Percentiles rank a stretch among this genome's conserved stretches.
Evolutionary conservation across 2,329 filamentous ascomycete species (phyloP).

Genomic region (Cryoendolithus antarcticus): DNA sequence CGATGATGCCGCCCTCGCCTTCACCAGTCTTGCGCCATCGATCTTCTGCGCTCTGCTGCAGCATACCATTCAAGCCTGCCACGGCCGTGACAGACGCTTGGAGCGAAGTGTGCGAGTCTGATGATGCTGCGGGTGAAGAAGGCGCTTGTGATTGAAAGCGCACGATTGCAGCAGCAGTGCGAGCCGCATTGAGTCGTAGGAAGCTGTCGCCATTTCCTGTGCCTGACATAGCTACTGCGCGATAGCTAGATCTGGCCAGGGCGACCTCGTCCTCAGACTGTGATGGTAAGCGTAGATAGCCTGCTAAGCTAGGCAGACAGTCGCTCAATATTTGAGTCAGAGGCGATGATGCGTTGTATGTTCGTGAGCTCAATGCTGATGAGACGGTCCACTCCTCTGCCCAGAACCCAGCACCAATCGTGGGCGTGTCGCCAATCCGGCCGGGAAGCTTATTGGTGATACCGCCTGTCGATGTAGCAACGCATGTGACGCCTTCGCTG

Average conservation of each 20-base stretch:
- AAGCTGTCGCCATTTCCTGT: conserved; percentile 79
- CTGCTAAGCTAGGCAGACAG: conserved; percentile 14
- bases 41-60: conserved; percentile 61
- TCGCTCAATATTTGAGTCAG: too few species aligned
- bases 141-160: conserved; percentile 40
- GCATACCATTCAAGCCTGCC: conserved; percentile 57
- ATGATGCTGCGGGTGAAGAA: too few species aligned
- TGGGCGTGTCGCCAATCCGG: conserved; percentile 75
- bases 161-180: conserved; percentile 61
- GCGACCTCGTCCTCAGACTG: neutral
- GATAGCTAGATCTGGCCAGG: neutral
- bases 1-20: conserved; percentile 77
- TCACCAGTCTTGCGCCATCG: conserved; percentile 65
- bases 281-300: conserved; percentile 9
- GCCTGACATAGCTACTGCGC: conserved; percentile 22
- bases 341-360: too few species aligned
- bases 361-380: too few species aligned
- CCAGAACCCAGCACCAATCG: conserved; percentile 77
- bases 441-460: conserved; percentile 83
- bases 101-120: conserved; percentile 27
- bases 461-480: conserved; percentile 57
- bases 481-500: conserved; percentile 58
- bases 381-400: conserved; percentile 60
- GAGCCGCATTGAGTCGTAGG: conserved; percentile 56
- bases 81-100: conserved; percentile 50